Evolutionary conservation across 2,329 filamentous ascomycete genomes (phyloP).

Genomic region (Thelonectria rubi): DNA sequence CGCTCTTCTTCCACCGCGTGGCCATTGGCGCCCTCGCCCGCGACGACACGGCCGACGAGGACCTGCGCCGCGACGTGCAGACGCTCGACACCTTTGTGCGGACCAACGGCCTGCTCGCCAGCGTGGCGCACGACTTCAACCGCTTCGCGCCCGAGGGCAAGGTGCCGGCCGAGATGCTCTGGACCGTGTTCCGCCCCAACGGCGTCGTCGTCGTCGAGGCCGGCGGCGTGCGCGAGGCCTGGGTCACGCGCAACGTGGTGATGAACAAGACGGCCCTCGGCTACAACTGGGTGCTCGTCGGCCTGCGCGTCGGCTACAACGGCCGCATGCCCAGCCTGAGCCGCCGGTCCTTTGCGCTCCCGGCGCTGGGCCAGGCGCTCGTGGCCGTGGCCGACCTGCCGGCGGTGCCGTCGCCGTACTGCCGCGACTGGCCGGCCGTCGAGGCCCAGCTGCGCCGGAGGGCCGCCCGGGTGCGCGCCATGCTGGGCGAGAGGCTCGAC

Average conservation of each 20-base stretch:
- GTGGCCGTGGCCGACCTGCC: constrained; percentile 4
- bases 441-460: neutral
- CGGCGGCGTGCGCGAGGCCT: constrained; percentile 6
- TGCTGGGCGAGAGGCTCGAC: constrained; percentile 1
- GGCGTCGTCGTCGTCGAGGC: constrained; percentile 3
- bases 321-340: neutral
- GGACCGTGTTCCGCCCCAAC: constrained; percentile 14
- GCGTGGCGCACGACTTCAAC: constrained; percentile 1
- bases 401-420: neutral
- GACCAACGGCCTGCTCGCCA: constrained; percentile 9
- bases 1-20: constrained; percentile 14
- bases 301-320: constrained; percentile 11
- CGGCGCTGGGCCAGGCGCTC: neutral
- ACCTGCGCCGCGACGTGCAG: neutral
- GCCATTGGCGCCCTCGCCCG: neutral
- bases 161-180: constrained; percentile 16
- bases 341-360: neutral
- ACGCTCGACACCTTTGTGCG: constrained; percentile 3
- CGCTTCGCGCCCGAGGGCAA: neutral
- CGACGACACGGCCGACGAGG: neutral
- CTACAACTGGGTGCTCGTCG: neutral
- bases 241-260: neutral
- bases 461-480: neutral
- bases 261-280: no score
- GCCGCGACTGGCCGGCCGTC: neutral